phyloP scores from a whole-genome alignment of 805 yeast species.

The Candida insectorum region DNA sequence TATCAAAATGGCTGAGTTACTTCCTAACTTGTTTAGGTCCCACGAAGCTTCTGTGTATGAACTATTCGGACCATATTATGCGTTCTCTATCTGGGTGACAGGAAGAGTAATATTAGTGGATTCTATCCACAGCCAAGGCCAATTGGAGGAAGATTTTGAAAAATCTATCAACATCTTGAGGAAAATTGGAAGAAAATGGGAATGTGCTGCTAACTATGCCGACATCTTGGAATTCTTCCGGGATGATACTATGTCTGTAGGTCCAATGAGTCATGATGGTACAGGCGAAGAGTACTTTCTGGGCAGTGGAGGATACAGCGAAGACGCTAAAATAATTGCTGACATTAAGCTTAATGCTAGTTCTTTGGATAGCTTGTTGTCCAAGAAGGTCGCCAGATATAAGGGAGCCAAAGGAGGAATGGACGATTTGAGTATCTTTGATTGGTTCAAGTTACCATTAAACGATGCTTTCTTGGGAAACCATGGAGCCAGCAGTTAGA shows the following conservation, averaged over 20 bases:
- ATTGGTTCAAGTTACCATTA: slow-evolving; percentile 15
- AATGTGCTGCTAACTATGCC: slow-evolving; percentile 15
- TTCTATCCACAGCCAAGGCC: slow-evolving; percentile 8
- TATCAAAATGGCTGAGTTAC: slow-evolving; percentile 7
- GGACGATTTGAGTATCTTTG: slow-evolving; percentile 13
- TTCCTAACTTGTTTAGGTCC: slow-evolving; percentile 5
- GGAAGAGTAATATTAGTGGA: slow-evolving; percentile 15
- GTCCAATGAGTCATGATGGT: slow-evolving; percentile 8
- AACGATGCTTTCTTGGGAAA: slow-evolving; percentile 8
- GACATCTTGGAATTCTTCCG: slow-evolving; percentile 16
- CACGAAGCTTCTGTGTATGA: slow-evolving; percentile 9
- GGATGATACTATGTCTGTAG: slow-evolving; percentile 11
- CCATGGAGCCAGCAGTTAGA: no score
- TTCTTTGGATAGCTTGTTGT: slow-evolving; percentile 12
- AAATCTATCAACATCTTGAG: slow-evolving; percentile 8
- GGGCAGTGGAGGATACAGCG: slow-evolving; percentile 6
- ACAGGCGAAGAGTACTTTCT: slow-evolving; percentile 4
- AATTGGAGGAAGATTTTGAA: slow-evolving; percentile 12
- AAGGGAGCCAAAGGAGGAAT: slow-evolving; percentile 9
- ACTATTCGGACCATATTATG: slow-evolving; percentile 16
- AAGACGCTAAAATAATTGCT: slow-evolving; percentile 13
- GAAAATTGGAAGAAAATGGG: slow-evolving; percentile 14
- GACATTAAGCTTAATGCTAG: slow-evolving; percentile 16
- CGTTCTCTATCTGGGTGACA: slow-evolving; percentile 17
- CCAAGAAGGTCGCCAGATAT: slow-evolving; percentile 13